Evolutionary conservation across 2,329 filamentous ascomycete genomes (phyloP).

Genomic region (Alternaria tenuissima): DNA sequence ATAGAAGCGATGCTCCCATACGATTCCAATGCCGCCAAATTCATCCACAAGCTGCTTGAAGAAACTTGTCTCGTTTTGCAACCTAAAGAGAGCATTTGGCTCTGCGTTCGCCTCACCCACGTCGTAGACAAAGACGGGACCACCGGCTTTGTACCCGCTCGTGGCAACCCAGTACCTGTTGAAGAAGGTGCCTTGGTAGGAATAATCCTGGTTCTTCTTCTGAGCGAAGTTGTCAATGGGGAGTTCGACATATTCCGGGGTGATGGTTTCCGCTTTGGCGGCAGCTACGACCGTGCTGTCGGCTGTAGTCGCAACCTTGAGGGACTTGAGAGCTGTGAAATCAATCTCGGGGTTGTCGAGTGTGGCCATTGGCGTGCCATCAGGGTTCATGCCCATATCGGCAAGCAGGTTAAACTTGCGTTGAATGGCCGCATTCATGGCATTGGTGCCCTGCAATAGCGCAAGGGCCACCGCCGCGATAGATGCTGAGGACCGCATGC

Average conservation of each 20-base stretch:
- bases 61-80: conserved; percentile 43
- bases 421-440: conserved; percentile 31
- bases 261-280: conserved; percentile 15
- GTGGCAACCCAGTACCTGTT: conserved; percentile 51
- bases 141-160: conserved; percentile 45
- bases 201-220: conserved; percentile 26
- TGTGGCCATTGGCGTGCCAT: conserved; percentile 38
- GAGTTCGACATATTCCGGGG: conserved; percentile 46
- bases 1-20: conserved; percentile 55
- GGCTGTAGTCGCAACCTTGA: conserved; percentile 13
- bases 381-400: conserved; percentile 44
- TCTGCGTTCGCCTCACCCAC: conserved; percentile 46
- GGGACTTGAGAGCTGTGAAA: not conserved
- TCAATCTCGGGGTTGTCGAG: conserved; percentile 2
- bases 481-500: conserved; percentile 36
- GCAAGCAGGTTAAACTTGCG: conserved; percentile 37
- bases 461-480: conserved; percentile 38
- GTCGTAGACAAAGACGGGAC: conserved; percentile 52
- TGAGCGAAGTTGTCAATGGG: conserved; percentile 49
- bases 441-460: conserved; percentile 31
- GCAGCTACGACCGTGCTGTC: conserved; percentile 2
- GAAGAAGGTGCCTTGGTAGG: conserved; percentile 40
- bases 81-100: conserved; percentile 30
- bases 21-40: conserved; percentile 50
- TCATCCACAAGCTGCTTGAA: conserved; percentile 49